Evolutionary conservation across 208 protist species (phyloP), one percentile per base, ranked within the genome.

Genomic region (Wallacemonas sp.): DNA sequence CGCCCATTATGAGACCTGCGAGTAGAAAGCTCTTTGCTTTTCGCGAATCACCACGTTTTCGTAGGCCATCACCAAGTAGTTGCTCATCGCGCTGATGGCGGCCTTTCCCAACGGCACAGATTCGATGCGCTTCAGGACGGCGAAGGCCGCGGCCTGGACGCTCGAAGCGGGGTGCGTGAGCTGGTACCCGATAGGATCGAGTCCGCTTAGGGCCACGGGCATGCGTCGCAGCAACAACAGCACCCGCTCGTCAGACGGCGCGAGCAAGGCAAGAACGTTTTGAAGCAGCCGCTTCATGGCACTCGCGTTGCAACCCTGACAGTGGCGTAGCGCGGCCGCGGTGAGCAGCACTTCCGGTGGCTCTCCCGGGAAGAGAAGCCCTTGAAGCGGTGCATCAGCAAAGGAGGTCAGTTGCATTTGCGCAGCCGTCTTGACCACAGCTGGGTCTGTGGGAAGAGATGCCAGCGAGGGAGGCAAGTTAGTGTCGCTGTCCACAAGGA

Each of bases 171-270:
- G 52, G 58, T 86, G 73, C 41, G 80, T 81, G 48, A 93, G 66
- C 58, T 93, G 87, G 50, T 79, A 74, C 17, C 71, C 79, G 10
- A 93, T 52, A 8, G 87, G 80, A 32, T 84, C 79, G 5, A 93
- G 66, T 3, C 87, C 87, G 8, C 77, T 78, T 3, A 85, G 58
- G 0, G 87, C 80, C 0, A 85, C 30, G n/a, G 83, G 44, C 81
- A 89, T 90, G 46, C 83, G 80, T 10, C 82, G 73, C 30, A 93
- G 76, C 39, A 93, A 76, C n/a, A 83, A 29, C 36, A 85, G 66
- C 52, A 90, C 71, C 24, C 69, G 70, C 19, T 81, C 71, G 37
- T 70, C 70, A 6, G 55, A 39, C 9, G 73, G 66, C 6, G 71
- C 33, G n/a, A 93, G 27, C 46, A 78, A 27, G 2, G 22, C 19